Evolutionary conservation across 768 basidiomycete genomes (phyloP).

Genomic region (Sistotremastrum niveocremeum): DNA sequence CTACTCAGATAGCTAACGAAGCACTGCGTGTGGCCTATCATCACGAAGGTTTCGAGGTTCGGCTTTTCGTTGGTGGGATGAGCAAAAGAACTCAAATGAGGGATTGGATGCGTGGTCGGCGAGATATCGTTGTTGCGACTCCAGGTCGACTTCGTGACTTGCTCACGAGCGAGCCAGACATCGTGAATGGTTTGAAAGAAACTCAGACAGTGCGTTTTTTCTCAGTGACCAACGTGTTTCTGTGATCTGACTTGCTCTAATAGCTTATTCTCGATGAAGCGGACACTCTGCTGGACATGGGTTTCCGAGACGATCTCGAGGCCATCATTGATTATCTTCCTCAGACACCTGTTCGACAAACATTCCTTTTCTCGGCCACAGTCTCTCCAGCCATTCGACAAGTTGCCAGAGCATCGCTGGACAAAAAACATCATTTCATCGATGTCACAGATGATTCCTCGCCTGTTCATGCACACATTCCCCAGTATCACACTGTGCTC

Average conservation of each 20-base stretch:
- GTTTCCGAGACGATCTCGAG: constrained; percentile 79
- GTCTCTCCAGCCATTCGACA: constrained; percentile 59
- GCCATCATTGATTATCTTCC: constrained; percentile 56
- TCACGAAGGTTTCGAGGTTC: constrained; percentile 52
- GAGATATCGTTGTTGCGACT: constrained; percentile 80
- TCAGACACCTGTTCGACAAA: constrained; percentile 55
- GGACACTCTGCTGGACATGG: constrained; percentile 84
- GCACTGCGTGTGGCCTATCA: constrained; percentile 51
- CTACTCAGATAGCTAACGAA: constrained; percentile 80
- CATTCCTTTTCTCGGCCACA: constrained; percentile 85
- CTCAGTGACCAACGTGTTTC: background rate
- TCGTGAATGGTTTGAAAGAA: constrained; percentile 36
- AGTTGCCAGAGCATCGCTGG: constrained; percentile 47
- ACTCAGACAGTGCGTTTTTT: constrained; percentile 42
- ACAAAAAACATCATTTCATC: constrained; percentile 52
- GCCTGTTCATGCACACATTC: constrained; percentile 60
- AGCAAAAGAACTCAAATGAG: constrained; percentile 53
- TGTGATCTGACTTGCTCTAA: constrained; percentile 2
- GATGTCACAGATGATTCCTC: constrained; percentile 50
- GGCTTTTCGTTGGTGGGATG: constrained; percentile 66
- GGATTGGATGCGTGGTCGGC: constrained; percentile 46
- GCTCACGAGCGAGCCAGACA: constrained; percentile 40
- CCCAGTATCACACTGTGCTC: constrained; percentile 73
- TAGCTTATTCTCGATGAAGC: constrained; percentile 89
- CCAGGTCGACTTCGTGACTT: constrained; percentile 80